Conservation (phyloP, 495 filamentous ascomycete species). For the Penicillium taxi region DNA sequence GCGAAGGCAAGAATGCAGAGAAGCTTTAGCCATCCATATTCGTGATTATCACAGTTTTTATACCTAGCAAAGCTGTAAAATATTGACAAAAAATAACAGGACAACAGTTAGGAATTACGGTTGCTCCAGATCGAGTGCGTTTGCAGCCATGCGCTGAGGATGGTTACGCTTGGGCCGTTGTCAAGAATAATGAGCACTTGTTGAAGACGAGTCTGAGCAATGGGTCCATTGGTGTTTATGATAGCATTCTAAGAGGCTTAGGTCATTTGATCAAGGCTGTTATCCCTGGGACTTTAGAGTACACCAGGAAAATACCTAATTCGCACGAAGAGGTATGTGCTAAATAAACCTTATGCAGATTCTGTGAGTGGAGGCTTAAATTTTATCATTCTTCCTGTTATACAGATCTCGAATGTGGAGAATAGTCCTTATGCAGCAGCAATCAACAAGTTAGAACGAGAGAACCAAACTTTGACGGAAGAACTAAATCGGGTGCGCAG, state of each 20-base stretch:
- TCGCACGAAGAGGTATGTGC: not conserved
- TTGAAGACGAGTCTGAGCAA: not conserved
- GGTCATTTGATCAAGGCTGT: slow-evolving; percentile 1
- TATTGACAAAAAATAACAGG: not conserved
- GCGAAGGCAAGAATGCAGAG: slow-evolving; percentile 5
- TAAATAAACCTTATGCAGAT: no score
- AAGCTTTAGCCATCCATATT: slow-evolving; percentile 7
- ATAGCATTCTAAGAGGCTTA: not conserved
- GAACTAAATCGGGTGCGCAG: not conserved
- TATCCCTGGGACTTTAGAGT: not conserved
- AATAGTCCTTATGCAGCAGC: slow-evolving; percentile 1
- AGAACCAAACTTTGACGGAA: not conserved
- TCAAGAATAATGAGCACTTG: slow-evolving; percentile 4
- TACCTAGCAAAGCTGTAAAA: not conserved
- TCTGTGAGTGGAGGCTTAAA: no score
- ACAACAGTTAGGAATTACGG: slow-evolving; percentile 1
- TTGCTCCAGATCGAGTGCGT: slow-evolving; percentile 5
- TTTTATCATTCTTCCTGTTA: no score
- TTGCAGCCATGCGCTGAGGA: slow-evolving; percentile 7
- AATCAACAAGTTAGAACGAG: not conserved
- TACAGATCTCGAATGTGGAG: not conserved
- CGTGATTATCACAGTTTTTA: not conserved
- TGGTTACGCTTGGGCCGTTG: slow-evolving; percentile 11
- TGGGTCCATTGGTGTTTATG: not conserved
- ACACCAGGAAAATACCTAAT: not conserved